Evolutionary conservation across 768 basidiomycete genomes (phyloP).

Genomic region (Asterophora lycoperdoides): DNA sequence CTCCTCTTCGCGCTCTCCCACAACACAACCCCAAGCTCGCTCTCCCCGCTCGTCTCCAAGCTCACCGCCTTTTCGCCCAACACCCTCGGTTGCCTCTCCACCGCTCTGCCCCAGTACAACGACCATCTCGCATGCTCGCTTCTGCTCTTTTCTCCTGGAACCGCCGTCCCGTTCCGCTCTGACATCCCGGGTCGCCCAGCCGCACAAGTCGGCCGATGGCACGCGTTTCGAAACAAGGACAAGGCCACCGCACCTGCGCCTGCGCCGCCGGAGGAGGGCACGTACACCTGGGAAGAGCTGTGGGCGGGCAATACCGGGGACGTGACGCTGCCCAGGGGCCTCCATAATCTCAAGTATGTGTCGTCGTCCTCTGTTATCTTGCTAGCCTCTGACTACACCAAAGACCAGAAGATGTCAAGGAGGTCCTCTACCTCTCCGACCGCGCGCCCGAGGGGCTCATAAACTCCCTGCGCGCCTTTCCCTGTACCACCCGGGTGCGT

Average conservation of each 20-base stretch:
- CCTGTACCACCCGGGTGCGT: slow-evolving; percentile 47
- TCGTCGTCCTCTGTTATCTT: neutral
- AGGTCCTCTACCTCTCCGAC: slow-evolving; percentile 56
- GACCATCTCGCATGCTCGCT: slow-evolving; percentile 50
- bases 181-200: slow-evolving; percentile 54
- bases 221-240: slow-evolving; percentile 47
- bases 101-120: slow-evolving; percentile 33
- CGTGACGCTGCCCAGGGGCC: slow-evolving; percentile 31
- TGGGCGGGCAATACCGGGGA: slow-evolving; percentile 34
- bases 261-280: neutral
- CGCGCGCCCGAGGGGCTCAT: slow-evolving; percentile 52
- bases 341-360: slow-evolving; percentile 36
- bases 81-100: slow-evolving; percentile 62
- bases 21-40: slow-evolving; percentile 46
- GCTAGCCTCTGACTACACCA: neutral
- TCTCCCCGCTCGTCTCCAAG: slow-evolving; percentile 35
- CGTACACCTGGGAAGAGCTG: slow-evolving; percentile 47
- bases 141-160: slow-evolving; percentile 43
- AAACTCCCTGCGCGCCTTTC: slow-evolving; percentile 39
- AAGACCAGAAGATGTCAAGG: slow-evolving; percentile 28
- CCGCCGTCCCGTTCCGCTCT: slow-evolving; percentile 55
- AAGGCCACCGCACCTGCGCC: slow-evolving; percentile 7
- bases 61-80: slow-evolving; percentile 37
- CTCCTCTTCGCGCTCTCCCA: slow-evolving; percentile 47
- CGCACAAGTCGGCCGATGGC: slow-evolving; percentile 70